Evolutionary conservation across 257 asterid species (phyloP).

Genomic region (Anisodus tanguticus): DNA sequence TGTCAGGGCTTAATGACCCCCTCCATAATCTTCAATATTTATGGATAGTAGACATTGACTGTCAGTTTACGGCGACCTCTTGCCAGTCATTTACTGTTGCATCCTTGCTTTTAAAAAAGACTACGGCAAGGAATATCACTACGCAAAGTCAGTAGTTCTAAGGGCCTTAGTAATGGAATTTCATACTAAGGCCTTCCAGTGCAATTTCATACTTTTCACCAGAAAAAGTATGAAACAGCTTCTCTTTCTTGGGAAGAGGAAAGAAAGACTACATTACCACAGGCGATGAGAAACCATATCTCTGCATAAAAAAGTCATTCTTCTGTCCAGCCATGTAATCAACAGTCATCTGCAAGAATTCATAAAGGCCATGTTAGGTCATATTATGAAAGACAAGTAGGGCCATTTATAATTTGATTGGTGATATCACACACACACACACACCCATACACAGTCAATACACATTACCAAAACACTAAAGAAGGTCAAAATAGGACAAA

Average conservation of each 20-base stretch:
- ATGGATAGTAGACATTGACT: neutral
- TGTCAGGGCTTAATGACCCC: neutral
- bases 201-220: conserved; percentile 6
- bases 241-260: conserved; percentile 27
- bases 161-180: neutral
- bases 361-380: conserved; percentile 20
- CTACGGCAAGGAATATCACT: neutral
- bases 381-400: conserved; percentile 4
- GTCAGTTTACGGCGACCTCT: neutral
- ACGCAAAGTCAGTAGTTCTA: neutral
- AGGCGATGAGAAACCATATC: conserved; percentile 95
- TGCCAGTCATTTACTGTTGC: conserved; percentile 16
- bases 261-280: conserved; percentile 63
- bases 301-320: conserved; percentile 80
- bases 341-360: conserved; percentile 83
- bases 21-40: neutral
- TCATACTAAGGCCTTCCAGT: too few species aligned
- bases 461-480: neutral
- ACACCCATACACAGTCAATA: neutral
- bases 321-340: conserved; percentile 75
- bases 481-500: neutral
- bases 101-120: neutral
- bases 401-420: neutral
- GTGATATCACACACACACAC: neutral
- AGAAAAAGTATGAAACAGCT: neutral